Evolutionary conservation across 1,284 basidiomycete genomes (phyloP), one percentile per base, ranked within the genome.

Genomic region (Mycena sp.): DNA sequence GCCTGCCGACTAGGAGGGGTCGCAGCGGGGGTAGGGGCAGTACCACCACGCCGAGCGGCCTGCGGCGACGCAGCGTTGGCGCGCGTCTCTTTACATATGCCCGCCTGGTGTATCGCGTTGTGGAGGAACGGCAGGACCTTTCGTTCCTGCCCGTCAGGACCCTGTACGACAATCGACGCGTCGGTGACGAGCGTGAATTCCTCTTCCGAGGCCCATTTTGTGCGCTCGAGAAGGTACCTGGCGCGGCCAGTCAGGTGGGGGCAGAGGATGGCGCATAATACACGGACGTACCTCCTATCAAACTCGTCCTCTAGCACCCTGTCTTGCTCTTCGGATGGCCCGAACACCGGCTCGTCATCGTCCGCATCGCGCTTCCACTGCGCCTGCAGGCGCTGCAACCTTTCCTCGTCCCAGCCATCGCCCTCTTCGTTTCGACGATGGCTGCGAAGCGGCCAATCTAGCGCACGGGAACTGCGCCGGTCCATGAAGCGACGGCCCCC

Each of bases 401-500:
- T 26, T 35, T 67, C 65, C 32, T 67, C 65, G 35, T 67, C 62
- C 29, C n/a, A 28, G 14, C 61, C 62, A 26, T 49, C 58, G 28
- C n/a, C n/a, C n/a, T 53, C 50, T 17, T 11, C 49, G 30, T 56
- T 54, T 26, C 43, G 37, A n/a, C 65, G 65, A 30, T 64, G 61
- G 26, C 19, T 58, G 29, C 23, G 56, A 16, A 64, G 46, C 45
- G 50, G 55, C 17, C 40, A 19, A 19, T 35, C 19, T 30, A 50
- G 53, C 14, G 62, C 58, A 53, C 61, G 58, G 26, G 32, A 35
- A 29, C 28, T 32, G 16, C 90, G 86, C 46, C 95, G 86, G 76
- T 98, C 96, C 11, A 98, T 71, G 63, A 88, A 80, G 17, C 89
- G 75, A 26, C 93, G 85, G 2, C 96, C 95, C 41, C 92, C 93